These are phyloP conservation scores for Nephromyces sp. DNA, from an alignment of 169 alveolate species.

Conservation along the genomic window DNA sequence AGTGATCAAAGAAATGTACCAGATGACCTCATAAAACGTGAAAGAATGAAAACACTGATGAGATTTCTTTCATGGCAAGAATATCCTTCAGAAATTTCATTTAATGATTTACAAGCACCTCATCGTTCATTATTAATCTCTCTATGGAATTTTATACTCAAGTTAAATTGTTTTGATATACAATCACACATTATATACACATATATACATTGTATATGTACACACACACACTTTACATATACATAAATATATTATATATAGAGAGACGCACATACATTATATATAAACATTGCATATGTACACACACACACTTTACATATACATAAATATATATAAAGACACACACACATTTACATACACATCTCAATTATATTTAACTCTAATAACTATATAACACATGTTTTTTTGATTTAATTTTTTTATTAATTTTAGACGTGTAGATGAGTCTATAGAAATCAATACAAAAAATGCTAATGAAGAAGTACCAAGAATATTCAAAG, in stretches of 20 bases:
- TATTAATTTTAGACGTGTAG: neutral
- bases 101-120: neutral
- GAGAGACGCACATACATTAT: too few relatives aligned
- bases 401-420: neutral
- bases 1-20: neutral
- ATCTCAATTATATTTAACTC: too few relatives aligned
- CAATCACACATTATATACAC: too few relatives aligned
- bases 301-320: too few relatives aligned
- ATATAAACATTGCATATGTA: too few relatives aligned
- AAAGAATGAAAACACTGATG: neutral
- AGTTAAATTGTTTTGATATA: neutral
- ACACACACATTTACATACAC: too few relatives aligned
- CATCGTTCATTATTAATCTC: neutral
- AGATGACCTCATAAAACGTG: neutral
- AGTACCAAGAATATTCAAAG: slow-evolving; percentile 30
- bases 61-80: neutral
- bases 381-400: neutral
- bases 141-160: neutral
- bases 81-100: neutral
- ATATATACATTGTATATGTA: too few relatives aligned
- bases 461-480: slow-evolving; percentile 30
- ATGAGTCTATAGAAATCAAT: slow-evolving; percentile 15
- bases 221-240: too few relatives aligned
- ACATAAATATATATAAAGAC: too few relatives aligned
- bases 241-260: too few relatives aligned